Conservation (phyloP, 495 filamentous ascomycete species). For the Tuber microsphaerosporum region DNA sequence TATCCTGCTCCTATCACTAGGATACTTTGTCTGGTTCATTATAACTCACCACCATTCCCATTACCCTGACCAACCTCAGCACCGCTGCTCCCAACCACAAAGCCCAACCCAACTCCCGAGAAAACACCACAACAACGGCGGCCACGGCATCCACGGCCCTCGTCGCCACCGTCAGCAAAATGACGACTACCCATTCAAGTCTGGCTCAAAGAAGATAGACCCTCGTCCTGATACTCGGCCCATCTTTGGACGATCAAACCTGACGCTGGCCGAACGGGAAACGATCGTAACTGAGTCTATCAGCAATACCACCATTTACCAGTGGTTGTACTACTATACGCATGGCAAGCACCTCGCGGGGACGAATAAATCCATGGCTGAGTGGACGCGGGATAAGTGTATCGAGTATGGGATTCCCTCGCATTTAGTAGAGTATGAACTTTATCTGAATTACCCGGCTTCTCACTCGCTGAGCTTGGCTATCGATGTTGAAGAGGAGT, state of each 20-base stretch:
- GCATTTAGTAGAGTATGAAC: slow-evolving; percentile 72
- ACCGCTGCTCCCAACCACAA: background rate
- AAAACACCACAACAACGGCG: background rate
- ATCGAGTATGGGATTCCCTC: slow-evolving; percentile 70
- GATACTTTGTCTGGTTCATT: background rate
- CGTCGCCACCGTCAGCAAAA: too few species aligned
- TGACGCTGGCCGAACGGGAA: slow-evolving; percentile 17
- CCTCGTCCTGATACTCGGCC: background rate
- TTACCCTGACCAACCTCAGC: background rate
- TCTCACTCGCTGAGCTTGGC: slow-evolving; percentile 21
- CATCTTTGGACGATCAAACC: slow-evolving; percentile 1
- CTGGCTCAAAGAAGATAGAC: background rate
- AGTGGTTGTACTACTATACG: slow-evolving; percentile 91
- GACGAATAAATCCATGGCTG: slow-evolving; percentile 75
- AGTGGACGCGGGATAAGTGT: slow-evolving; percentile 84
- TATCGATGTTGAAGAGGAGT: slow-evolving; percentile 50
- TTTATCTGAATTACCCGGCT: slow-evolving; percentile 81
- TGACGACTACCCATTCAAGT: background rate
- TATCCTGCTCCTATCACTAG: background rate
- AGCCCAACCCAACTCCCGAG: background rate
- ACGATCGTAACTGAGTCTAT: slow-evolving; percentile 14
- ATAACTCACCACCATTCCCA: background rate
- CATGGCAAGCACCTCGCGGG: slow-evolving; percentile 80
- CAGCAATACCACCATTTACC: slow-evolving; percentile 38
- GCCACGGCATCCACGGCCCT: too few species aligned